phyloP scores from a whole-genome alignment of 768 basidiomycete species.

The Phaffia australis region DNA sequence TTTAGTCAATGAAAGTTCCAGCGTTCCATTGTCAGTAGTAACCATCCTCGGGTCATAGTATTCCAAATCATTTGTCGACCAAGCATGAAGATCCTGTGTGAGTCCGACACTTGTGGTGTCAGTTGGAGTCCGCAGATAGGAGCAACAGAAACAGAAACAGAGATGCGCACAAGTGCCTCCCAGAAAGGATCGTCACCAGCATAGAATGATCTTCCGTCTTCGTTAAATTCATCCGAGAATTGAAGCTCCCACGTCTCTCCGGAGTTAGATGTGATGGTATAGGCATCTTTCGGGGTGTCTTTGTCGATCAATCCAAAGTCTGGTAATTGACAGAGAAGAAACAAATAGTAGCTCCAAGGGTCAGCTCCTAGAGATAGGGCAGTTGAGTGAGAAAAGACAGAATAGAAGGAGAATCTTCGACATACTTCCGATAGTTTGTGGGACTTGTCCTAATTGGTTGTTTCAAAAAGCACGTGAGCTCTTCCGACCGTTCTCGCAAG shows the following conservation, averaged over 20 bases:
- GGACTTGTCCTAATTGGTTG: conserved; percentile 49
- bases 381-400: conserved; percentile 42
- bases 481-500: too few species aligned
- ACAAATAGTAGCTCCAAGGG: neutral
- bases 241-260: conserved; percentile 53
- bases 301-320: conserved; percentile 45
- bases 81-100: conserved; percentile 11
- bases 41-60: conserved; percentile 69
- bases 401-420: conserved; percentile 65
- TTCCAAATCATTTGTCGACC: conserved; percentile 41
- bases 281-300: conserved; percentile 51
- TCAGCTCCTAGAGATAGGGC: neutral
- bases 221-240: conserved; percentile 82
- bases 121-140: conserved; percentile 37
- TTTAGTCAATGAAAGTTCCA: conserved; percentile 61
- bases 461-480: neutral
- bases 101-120: too few species aligned
- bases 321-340: neutral
- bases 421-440: conserved; percentile 57
- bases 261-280: conserved; percentile 46
- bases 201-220: conserved; percentile 67
- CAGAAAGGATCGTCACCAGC: conserved; percentile 75
- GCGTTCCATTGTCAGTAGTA: conserved; percentile 59
- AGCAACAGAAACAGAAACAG: conserved; percentile 30
- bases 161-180: conserved; percentile 63